Conservation (phyloP, 164 flowering plant species). For the Chimonanthus praecox region DNA sequence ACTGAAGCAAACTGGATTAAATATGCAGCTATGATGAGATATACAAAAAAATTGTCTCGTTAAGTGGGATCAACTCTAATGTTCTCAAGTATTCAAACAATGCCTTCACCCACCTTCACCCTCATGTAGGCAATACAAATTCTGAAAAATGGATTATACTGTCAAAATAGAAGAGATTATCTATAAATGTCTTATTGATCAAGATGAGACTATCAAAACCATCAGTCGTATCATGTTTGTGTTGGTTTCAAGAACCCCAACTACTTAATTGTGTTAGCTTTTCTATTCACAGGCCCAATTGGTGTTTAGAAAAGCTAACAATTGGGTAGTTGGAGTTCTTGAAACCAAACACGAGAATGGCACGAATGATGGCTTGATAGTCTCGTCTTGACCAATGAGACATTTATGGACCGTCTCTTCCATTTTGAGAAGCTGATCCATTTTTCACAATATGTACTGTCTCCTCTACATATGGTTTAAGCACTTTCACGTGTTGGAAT, state of each 20-base stretch:
- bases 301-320: conserved; percentile 91
- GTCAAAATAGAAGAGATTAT: conserved; percentile 86
- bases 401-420: conserved; percentile 77
- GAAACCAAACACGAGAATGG: conserved; percentile 67
- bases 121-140: conserved; percentile 78
- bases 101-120: conserved; percentile 98
- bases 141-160: conserved; percentile 71
- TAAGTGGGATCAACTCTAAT: no score
- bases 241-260: conserved; percentile 85
- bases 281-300: conserved; percentile 82
- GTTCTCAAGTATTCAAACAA: conserved; percentile 72
- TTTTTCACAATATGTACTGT: conserved; percentile 76
- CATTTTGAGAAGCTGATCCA: conserved; percentile 84
- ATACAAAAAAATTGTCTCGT: no score
- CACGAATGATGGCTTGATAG: conserved; percentile 86
- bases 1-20: no score
- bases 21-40: no score
- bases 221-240: conserved; percentile 86
- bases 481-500: no score
- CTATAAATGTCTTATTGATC: conserved; percentile 74
- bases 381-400: conserved; percentile 86
- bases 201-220: conserved; percentile 87
- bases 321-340: conserved; percentile 83
- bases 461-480: conserved; percentile 6
- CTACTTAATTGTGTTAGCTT: conserved; percentile 85